These are phyloP conservation scores for Annulohypoxylon stygium DNA, from an alignment of 495 filamentous ascomycete genomes.

Conservation along the genomic window DNA sequence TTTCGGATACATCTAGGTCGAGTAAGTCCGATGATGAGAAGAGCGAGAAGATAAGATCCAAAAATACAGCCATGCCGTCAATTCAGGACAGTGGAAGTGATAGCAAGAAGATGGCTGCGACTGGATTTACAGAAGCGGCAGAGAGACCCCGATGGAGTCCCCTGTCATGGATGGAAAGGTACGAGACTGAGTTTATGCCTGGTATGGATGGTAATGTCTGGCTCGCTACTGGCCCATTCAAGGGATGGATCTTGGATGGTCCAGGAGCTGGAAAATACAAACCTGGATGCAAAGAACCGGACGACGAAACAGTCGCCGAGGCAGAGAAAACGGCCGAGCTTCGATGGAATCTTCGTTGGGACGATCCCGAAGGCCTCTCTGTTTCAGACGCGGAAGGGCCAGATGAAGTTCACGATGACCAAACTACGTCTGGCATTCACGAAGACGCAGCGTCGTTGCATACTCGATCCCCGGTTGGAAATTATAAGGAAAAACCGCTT, in stretches of 20 bases:
- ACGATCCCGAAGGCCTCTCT: slow-evolving; percentile 5
- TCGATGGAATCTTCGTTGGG: background rate
- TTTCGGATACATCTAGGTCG: slow-evolving; percentile 12
- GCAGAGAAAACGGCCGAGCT: slow-evolving; percentile 28
- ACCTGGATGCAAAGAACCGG: slow-evolving; percentile 23
- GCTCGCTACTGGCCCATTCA: slow-evolving; percentile 29
- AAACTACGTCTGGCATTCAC: background rate
- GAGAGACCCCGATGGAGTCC: slow-evolving; percentile 29
- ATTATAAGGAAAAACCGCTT: background rate
- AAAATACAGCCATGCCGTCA: background rate
- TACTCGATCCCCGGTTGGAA: no score
- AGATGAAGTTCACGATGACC: background rate
- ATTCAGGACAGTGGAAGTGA: background rate
- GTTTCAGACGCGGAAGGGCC: background rate
- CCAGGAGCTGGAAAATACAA: slow-evolving; percentile 24
- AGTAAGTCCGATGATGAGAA: background rate
- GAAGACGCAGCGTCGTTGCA: background rate
- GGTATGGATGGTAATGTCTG: slow-evolving; percentile 14
- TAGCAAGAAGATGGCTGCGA: background rate
- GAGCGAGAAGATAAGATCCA: background rate
- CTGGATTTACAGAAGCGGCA: background rate
- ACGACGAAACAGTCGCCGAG: slow-evolving; percentile 17
- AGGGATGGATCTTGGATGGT: slow-evolving; percentile 30
- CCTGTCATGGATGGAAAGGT: slow-evolving; percentile 33
- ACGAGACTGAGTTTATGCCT: slow-evolving; percentile 19